Percentiles rank a stretch among this genome's conserved stretches.
These are phyloP conservation scores for Entomortierella lignicola DNA, from an alignment of 192 early-diverging fungal species.

Conservation along the genomic window DNA sequence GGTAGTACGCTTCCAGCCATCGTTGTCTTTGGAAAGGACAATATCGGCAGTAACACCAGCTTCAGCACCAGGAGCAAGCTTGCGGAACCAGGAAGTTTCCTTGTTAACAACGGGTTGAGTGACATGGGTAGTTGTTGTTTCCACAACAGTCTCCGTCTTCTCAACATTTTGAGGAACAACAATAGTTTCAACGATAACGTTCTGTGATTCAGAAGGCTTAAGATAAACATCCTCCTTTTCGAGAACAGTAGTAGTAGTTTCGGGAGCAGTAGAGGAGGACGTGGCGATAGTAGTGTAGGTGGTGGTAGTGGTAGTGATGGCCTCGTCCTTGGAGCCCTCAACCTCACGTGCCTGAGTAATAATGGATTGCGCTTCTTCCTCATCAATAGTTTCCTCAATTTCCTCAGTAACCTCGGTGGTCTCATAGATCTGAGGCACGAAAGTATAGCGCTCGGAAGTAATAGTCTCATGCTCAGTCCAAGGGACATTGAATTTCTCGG, in stretches of 20 bases:
- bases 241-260: too few relatives aligned
- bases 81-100: conserved; percentile 34
- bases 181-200: conserved; percentile 15
- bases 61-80: conserved; percentile 9
- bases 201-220: too few relatives aligned
- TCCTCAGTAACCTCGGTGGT: neutral
- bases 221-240: too few relatives aligned
- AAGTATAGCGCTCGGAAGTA: neutral
- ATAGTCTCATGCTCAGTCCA: conserved; percentile 10
- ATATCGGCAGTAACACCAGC: conserved; percentile 14
- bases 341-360: conserved; percentile 3
- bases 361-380: conserved; percentile 4
- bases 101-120: conserved; percentile 29
- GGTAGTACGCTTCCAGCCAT: conserved; percentile 35
- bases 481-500: neutral
- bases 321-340: neutral
- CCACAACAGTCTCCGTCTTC: conserved; percentile 14
- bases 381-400: conserved; percentile 8
- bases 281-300: too few relatives aligned
- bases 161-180: too few relatives aligned
- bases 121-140: neutral
- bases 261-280: too few relatives aligned
- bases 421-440: conserved; percentile 15
- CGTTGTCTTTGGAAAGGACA: conserved; percentile 15
- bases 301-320: too few relatives aligned